Conservation (phyloP, 2,329 filamentous ascomycete species). For the Sclerotinia sclerotiorum region DNA sequence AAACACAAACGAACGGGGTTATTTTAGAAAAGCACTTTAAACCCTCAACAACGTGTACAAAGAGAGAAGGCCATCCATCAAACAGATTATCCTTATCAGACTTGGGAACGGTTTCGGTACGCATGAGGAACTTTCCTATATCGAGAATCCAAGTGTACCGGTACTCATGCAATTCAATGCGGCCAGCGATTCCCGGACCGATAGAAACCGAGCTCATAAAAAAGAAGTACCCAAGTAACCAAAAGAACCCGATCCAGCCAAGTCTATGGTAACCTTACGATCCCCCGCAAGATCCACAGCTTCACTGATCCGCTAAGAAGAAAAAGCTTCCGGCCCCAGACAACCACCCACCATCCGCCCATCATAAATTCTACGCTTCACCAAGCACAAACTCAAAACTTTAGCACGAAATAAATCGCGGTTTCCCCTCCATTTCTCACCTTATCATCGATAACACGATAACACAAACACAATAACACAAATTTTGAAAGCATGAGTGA, state of each 20-base stretch:
- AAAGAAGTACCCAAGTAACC: neutral
- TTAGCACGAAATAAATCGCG: neutral
- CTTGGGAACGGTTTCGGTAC: neutral
- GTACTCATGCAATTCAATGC: neutral
- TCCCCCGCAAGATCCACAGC: neutral
- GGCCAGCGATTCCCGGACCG: neutral
- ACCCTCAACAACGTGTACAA: conserved; percentile 3
- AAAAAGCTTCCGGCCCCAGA: conserved; percentile 20
- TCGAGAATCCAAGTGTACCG: neutral
- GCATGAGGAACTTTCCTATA: neutral
- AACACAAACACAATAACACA: neutral
- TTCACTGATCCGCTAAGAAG: conserved; percentile 11
- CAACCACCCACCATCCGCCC: neutral
- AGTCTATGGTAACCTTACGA: neutral
- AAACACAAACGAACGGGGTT: neutral
- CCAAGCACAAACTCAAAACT: conserved; percentile 4
- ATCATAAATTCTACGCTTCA: neutral
- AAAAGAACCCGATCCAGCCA: neutral
- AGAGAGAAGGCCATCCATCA: neutral
- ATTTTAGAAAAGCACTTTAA: neutral
- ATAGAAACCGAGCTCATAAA: neutral
- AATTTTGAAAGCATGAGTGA: conserved; percentile 3
- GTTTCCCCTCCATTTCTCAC: neutral
- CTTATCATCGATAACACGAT: neutral
- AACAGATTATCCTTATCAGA: neutral